These are phyloP conservation scores for Aspergillus sclerotiicarbonarius DNA, from an alignment of 495 filamentous ascomycete species.

Conservation along the genomic window DNA sequence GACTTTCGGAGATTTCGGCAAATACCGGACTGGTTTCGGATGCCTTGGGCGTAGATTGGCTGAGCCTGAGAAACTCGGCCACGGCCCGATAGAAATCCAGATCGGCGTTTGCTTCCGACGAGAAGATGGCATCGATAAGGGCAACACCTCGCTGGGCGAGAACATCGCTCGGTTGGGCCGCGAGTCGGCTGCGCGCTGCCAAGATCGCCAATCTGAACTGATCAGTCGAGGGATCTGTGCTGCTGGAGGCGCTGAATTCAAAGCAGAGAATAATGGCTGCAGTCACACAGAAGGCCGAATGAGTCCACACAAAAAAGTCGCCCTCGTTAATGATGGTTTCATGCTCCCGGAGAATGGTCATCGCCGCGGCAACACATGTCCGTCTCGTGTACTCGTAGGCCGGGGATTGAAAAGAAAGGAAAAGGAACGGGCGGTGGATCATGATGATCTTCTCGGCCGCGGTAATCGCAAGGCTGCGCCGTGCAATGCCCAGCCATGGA, in stretches of 20 bases:
- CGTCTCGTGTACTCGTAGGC: constrained; percentile 41
- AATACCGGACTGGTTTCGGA: background rate
- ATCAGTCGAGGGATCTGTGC: background rate
- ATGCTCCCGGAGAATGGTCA: constrained; percentile 45
- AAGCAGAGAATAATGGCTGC: constrained; percentile 34
- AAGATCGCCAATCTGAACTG: constrained; percentile 24
- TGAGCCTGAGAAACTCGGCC: constrained; percentile 27
- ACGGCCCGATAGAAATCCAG: constrained; percentile 28
- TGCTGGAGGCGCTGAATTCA: constrained; percentile 22
- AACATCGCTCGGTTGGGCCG: constrained; percentile 20
- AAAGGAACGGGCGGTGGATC: constrained; percentile 49
- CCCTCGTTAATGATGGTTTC: constrained; percentile 32
- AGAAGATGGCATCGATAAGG: constrained; percentile 31
- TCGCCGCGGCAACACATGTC: constrained; percentile 44
- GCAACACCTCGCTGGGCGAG: constrained; percentile 33
- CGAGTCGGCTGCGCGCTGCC: constrained; percentile 27
- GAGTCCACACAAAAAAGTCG: constrained; percentile 33
- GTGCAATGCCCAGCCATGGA: constrained; percentile 37
- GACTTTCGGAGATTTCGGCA: background rate
- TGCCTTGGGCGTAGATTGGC: constrained; percentile 14
- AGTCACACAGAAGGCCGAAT: constrained; percentile 32
- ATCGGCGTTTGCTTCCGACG: constrained; percentile 19
- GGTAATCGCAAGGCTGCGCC: constrained; percentile 42
- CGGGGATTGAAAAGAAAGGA: constrained; percentile 39
- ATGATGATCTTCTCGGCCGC: constrained; percentile 53